Conservation (phyloP, 176 grass and related monocot species). For the Eleusine indica region DNA sequence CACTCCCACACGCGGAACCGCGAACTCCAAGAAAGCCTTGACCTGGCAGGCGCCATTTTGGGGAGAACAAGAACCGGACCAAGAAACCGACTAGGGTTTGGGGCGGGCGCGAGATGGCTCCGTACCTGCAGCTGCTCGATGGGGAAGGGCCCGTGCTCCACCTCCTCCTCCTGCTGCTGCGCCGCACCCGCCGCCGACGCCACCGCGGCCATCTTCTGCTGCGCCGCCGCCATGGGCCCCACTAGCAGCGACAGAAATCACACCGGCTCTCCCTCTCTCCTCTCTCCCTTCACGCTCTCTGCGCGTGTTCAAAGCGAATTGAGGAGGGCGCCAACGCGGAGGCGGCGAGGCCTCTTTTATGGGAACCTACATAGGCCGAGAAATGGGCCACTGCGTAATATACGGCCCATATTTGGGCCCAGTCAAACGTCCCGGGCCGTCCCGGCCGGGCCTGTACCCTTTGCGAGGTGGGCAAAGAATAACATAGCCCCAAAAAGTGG, state of each 20-base stretch:
- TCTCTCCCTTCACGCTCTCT: neutral
- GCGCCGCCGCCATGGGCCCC: slow-evolving; percentile 37
- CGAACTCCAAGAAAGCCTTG: slow-evolving; percentile 26
- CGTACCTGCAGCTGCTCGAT: slow-evolving; percentile 81
- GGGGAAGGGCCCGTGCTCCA: slow-evolving; percentile 81
- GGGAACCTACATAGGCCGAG: fast-evolving
- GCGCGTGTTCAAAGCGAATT: neutral
- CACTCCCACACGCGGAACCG: neutral
- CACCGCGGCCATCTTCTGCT: slow-evolving; percentile 5
- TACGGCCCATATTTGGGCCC: neutral
- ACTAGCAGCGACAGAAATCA: neutral
- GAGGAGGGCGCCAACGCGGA: neutral
- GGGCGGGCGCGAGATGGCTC: too few relatives aligned
- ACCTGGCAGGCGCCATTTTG: slow-evolving; percentile 18
- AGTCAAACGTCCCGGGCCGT: fast-evolving
- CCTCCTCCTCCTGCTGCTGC: slow-evolving; percentile 67
- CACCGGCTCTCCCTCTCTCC: neutral
- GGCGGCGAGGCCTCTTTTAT: neutral
- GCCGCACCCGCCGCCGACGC: slow-evolving; percentile 31
- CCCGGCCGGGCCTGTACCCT: too few relatives aligned
- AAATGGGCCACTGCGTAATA: neutral
- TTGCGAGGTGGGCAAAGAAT: neutral
- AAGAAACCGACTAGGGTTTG: slow-evolving; percentile 48
- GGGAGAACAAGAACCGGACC: neutral
- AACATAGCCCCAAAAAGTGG: neutral